Conservation (phyloP, 1,284 basidiomycete genomes). For the Flammula alnicola region DNA sequence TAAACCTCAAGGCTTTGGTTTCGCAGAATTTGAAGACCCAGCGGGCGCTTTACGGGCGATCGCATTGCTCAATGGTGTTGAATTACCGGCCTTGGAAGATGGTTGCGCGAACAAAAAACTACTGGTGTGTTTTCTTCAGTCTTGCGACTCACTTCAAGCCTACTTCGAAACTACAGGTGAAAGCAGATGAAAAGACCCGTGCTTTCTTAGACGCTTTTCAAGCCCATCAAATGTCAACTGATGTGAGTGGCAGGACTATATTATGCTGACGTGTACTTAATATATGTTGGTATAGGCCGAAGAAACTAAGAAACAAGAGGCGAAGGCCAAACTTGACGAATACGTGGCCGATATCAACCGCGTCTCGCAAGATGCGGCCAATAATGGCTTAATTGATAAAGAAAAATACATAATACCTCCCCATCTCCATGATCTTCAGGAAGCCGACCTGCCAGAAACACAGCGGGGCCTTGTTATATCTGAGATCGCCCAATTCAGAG, state of each 20-base stretch:
- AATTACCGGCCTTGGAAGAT: conserved; percentile 86
- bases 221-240: conserved; percentile 77
- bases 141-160: conserved; percentile 36
- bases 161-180: conserved; percentile 63
- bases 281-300: conserved; percentile 51
- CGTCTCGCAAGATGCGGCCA: conserved; percentile 68
- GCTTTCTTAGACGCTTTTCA: conserved; percentile 86
- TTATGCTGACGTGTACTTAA: background rate
- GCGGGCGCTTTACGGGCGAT: conserved; percentile 87
- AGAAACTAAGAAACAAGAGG: conserved; percentile 56
- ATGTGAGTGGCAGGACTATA: conserved; percentile 48
- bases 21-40: conserved; percentile 90
- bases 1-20: conserved; percentile 94
- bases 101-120: conserved; percentile 86
- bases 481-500: conserved; percentile 93
- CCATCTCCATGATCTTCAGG: conserved; percentile 92
- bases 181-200: conserved; percentile 93
- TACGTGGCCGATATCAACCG: conserved; percentile 66
- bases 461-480: conserved; percentile 92
- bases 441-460: conserved; percentile 94
- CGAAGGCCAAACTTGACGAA: conserved; percentile 58
- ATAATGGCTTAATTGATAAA: conserved; percentile 70
- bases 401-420: conserved; percentile 89
- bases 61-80: conserved; percentile 79
- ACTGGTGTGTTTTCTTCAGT: conserved; percentile 60